Evolutionary conservation across 179 eudicot genomes (phyloP), one percentile per base, ranked within the genome.

Genomic region (Carnegiea gigantea): DNA sequence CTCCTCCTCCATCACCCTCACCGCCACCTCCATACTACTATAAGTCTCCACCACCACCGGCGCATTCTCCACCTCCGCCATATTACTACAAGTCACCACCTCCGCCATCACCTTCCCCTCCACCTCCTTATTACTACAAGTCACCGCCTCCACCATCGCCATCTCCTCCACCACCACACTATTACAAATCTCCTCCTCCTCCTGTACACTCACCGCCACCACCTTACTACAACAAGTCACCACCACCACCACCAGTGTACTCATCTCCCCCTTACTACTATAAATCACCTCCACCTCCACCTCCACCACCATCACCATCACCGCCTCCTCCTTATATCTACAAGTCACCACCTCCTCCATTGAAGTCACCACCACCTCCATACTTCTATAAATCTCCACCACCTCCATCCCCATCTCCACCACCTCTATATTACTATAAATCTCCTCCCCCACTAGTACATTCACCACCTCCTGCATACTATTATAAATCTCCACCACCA

Each of bases 11-110:
- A 3, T 8, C n/a, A 26, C 80, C 8, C 4, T 78, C 73, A 6
- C 73, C 80, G 1, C 80, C 80, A 10, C 80, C 80, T 44, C 73
- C 80, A 0, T 64, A 78, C 18, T 6, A 62, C 17, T 78, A 78
- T 14, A 64, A 78, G 13, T 78, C 80, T 43, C 80, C 80, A 64
- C 80, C 80, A 9, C 80, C 80, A 23, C 80, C 80, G 0, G 2
- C 5, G 7, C 59, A 43, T 1, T 65, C 74, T 12, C 80, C 73
- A 1, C 80, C 73, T 13, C 80, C 80, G 44, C 80, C 80, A 2
- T 65, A 78, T 15, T 3, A n/a, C n/a, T n/a, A 78, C 14, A 62
- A 43, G 9, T 77, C 80, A 11, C 80, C 80, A 14, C 80, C 80
- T 0, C 80, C 80, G 9, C 80, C 80, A 33, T 18, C 43, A 70